Evolutionary conservation across 768 basidiomycete genomes (phyloP).

Genomic region (Mycena galericulata): DNA sequence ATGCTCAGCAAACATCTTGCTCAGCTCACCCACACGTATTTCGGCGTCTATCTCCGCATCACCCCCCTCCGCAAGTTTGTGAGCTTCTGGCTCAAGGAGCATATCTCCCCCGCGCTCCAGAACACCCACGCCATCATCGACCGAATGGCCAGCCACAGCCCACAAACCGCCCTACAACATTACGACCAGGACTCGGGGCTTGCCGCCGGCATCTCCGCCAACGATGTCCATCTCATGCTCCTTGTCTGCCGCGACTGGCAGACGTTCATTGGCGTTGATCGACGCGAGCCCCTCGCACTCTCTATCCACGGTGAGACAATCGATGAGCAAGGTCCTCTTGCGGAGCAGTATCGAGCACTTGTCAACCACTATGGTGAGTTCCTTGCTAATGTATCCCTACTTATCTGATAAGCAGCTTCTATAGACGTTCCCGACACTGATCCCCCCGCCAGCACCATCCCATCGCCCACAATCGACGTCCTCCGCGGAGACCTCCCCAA

Average conservation of each 20-base stretch:
- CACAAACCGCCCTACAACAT: background rate
- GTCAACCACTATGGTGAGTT: background rate
- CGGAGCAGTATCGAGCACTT: background rate
- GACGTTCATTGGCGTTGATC: background rate
- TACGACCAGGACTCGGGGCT: background rate
- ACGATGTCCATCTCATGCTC: background rate
- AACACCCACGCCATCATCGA: background rate
- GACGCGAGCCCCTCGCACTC: background rate
- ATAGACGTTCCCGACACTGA: background rate
- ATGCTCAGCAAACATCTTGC: slow-evolving; percentile 2
- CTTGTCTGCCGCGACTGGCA: background rate
- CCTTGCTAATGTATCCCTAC: background rate
- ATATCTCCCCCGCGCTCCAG: background rate
- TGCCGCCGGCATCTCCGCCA: background rate
- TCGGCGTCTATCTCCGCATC: background rate
- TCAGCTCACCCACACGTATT: background rate
- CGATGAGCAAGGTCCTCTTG: background rate
- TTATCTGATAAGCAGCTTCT: background rate
- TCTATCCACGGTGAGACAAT: background rate
- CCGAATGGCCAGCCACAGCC: background rate
- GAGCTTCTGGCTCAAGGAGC: background rate
- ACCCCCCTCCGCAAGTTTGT: background rate
- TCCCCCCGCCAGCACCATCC: background rate
- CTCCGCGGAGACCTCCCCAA: background rate
- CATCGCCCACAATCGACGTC: background rate